Evolutionary conservation across 495 filamentous ascomycete genomes (phyloP).

Genomic region (Penicillium salamii): DNA sequence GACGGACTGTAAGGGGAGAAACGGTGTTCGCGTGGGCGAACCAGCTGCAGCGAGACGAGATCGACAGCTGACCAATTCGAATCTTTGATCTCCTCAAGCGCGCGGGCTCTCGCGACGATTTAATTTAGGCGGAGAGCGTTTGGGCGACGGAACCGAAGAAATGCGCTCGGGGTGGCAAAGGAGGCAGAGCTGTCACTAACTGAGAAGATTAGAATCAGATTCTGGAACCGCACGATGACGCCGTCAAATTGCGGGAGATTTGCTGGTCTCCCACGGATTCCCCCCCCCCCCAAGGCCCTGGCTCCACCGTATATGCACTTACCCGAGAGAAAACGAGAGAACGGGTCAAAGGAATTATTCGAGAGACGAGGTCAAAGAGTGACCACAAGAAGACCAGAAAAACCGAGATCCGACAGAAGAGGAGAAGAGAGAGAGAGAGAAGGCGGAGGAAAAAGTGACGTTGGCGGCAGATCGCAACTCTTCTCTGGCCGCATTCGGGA

Average conservation of each 20-base stretch:
- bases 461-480: too few relatives aligned
- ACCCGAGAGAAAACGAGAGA: background rate
- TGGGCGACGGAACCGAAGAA: slow-evolving; percentile 6
- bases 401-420: too few relatives aligned
- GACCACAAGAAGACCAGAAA: too few relatives aligned
- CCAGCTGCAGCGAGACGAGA: background rate
- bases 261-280: slow-evolving; percentile 37
- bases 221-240: slow-evolving; percentile 30
- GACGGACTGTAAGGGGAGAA: slow-evolving; percentile 18
- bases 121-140: slow-evolving; percentile 1
- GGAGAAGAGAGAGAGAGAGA: background rate
- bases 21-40: slow-evolving; percentile 9
- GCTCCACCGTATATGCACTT: background rate
- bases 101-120: background rate
- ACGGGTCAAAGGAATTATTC: slow-evolving; percentile 15
- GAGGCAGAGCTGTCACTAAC: too few relatives aligned
- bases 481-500: too few relatives aligned
- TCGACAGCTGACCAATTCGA: background rate
- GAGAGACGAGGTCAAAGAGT: too few relatives aligned
- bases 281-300: slow-evolving; percentile 22
- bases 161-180: too few relatives aligned
- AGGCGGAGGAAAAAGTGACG: background rate
- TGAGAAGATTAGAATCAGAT: background rate
- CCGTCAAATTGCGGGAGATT: slow-evolving; percentile 43
- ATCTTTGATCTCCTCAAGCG: background rate